These are phyloP conservation scores for Antarctomyces pellizariae DNA, from an alignment of 495 filamentous ascomycete genomes.

Conservation along the genomic window DNA sequence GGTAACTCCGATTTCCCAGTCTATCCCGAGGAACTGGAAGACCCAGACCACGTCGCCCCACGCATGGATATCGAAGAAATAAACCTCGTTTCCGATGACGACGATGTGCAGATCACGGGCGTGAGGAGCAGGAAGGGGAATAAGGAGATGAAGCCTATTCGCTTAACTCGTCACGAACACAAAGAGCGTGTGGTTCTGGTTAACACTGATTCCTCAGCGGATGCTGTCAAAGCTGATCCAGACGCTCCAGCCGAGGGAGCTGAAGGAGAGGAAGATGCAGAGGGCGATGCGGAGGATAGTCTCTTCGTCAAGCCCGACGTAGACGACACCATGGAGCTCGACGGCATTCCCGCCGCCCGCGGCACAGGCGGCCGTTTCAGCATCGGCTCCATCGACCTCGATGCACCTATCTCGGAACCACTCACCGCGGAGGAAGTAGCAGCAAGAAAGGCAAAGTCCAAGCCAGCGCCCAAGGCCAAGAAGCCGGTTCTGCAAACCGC, in stretches of 20 bases:
- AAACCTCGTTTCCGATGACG: conserved; percentile 5
- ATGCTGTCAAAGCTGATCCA: conserved; percentile 24
- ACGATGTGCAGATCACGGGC: conserved; percentile 4
- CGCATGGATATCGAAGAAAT: conserved; percentile 10
- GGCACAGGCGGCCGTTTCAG: conserved; percentile 12
- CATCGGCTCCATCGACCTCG: conserved; percentile 3
- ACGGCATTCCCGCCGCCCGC: not conserved
- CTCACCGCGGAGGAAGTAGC: not conserved
- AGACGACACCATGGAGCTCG: conserved; percentile 5
- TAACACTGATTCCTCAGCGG: too few species aligned
- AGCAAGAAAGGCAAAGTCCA: conserved; percentile 12
- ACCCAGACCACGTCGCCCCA: conserved; percentile 2
- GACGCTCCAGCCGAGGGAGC: conserved; percentile 15
- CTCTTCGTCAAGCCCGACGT: conserved; percentile 17
- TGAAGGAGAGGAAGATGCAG: conserved; percentile 4
- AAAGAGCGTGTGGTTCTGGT: conserved; percentile 25
- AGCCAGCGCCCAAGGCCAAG: conserved; percentile 8
- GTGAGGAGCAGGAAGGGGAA: not conserved
- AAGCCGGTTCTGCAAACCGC: conserved; percentile 17
- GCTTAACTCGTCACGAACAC: conserved; percentile 27
- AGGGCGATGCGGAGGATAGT: conserved; percentile 20
- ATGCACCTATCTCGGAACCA: not conserved
- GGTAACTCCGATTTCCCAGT: conserved; percentile 4
- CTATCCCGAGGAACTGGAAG: conserved; percentile 9
- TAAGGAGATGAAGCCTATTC: conserved; percentile 18